Evolutionary conservation across 148 eudicot species (phyloP), one percentile per base, ranked within the genome.

Genomic region (Rhododendron molle): DNA sequence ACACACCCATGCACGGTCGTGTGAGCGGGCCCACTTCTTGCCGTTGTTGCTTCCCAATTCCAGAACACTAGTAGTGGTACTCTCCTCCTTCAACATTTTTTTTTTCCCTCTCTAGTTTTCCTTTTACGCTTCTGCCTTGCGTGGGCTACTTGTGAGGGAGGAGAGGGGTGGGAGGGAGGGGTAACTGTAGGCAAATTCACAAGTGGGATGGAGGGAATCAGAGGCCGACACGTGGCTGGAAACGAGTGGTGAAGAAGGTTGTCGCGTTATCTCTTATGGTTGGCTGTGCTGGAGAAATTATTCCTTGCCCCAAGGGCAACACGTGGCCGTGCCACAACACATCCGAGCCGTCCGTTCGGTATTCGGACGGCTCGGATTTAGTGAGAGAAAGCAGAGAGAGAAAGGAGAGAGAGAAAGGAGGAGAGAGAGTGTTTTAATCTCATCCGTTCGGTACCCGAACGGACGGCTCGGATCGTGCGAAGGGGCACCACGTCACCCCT

Each of bases 1-100:
- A 46, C 99, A 96, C 26, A 95, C 92, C 92, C 92, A 90, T 20
- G 93, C 94, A 2, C 94, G 95, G 74, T 93, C 94, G 71, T 94
- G 94, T 13, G 84, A 87, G 18, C 92, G 89, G 26, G 90, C 91
- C 92, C 95, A 91, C 23, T 81, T 88, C 80, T 83, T 85, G 76
- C 73, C 32, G 20, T 32, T 32, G 38, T 71, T 71, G 40, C 76
- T 71, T 71, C 76, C 76, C 40, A 71, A 13, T 30, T 71, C 76
- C 11, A 71, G 76, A 30, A 32, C 72, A 43, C 40, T 79, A 8
- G 47, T 83, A 16, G 47, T 83, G 30, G 81, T 87, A 23, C 26
- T 54, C 86, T 90, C 92, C 80, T 94, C 90, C 86, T 92, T 95
- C 90, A 94, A 56, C 95, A 92, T 94, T 67, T 76, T 80, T 76